Conservation (phyloP, 192 early-diverging fungal genomes). For the Backusella luteola region DNA sequence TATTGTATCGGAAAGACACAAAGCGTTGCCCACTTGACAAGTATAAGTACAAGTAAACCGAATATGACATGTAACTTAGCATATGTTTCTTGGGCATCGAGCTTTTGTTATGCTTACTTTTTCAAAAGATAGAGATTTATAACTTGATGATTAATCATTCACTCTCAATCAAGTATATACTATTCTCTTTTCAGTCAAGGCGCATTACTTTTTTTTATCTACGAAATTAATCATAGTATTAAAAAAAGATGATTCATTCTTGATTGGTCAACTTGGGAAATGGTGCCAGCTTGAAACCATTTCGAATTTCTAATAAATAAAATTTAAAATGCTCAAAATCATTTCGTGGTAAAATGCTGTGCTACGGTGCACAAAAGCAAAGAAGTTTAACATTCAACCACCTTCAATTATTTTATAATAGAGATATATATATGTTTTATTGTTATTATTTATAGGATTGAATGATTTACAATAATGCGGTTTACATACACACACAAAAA, state of each 20-base stretch:
- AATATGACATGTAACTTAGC: neutral
- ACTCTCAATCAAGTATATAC: neutral
- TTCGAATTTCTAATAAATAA: neutral
- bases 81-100: neutral
- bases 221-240: too few relatives aligned
- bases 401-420: neutral
- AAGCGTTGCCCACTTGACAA: neutral
- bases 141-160: neutral
- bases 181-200: neutral
- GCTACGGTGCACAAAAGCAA: neutral
- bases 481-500: neutral
- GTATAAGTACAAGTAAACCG: neutral
- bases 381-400: neutral
- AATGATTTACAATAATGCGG: slow-evolving; percentile 3
- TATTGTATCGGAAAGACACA: neutral
- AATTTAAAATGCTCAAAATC: neutral
- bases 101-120: neutral
- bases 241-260: neutral
- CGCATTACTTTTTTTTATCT: neutral
- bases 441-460: neutral
- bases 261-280: neutral
- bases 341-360: neutral
- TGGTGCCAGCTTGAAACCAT: neutral
- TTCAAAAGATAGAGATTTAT: neutral
- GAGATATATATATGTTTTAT: neutral